Percentiles rank a stretch among this genome's conserved stretches.
phyloP scores from a whole-genome alignment of 192 early-diverging fungal species.

The Coemansia sp. region DNA sequence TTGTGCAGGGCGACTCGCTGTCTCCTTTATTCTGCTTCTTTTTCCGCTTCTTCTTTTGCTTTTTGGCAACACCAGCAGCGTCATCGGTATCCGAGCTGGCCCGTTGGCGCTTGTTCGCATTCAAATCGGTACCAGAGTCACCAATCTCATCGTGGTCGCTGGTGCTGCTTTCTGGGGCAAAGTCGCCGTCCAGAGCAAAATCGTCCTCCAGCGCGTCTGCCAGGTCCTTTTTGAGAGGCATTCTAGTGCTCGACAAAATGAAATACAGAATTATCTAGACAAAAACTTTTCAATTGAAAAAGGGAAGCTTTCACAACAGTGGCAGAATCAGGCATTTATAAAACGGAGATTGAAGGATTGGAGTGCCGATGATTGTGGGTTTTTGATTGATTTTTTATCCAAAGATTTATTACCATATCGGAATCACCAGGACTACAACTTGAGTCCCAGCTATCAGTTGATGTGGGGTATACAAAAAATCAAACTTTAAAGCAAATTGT shows the following conservation, averaged over 20 bases:
- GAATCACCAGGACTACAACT: no score
- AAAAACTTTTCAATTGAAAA: neutral
- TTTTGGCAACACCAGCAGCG: neutral
- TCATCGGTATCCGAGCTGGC: neutral
- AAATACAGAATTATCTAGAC: neutral
- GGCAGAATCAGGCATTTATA: no score
- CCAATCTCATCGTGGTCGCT: neutral
- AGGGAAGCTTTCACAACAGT: no score
- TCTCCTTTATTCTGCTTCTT: slow-evolving; percentile 8
- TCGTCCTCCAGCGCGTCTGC: slow-evolving; percentile 50
- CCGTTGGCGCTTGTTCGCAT: slow-evolving; percentile 16
- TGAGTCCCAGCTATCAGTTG: no score
- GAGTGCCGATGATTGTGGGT: no score
- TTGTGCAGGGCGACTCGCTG: neutral
- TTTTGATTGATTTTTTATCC: no score
- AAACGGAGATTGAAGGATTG: no score
- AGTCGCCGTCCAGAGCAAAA: slow-evolving; percentile 41
- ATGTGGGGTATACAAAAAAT: no score
- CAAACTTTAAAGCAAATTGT: no score
- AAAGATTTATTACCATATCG: no score
- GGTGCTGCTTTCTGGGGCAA: slow-evolving; percentile 6
- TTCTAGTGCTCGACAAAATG: neutral
- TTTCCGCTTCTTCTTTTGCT: slow-evolving; percentile 9
- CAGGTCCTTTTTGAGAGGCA: slow-evolving; percentile 6
- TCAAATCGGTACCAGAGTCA: neutral